Percentiles rank a stretch among this genome's conserved stretches.
Conservation (phyloP, 139 green algal genomes). For the Closterium sp. region DNA sequence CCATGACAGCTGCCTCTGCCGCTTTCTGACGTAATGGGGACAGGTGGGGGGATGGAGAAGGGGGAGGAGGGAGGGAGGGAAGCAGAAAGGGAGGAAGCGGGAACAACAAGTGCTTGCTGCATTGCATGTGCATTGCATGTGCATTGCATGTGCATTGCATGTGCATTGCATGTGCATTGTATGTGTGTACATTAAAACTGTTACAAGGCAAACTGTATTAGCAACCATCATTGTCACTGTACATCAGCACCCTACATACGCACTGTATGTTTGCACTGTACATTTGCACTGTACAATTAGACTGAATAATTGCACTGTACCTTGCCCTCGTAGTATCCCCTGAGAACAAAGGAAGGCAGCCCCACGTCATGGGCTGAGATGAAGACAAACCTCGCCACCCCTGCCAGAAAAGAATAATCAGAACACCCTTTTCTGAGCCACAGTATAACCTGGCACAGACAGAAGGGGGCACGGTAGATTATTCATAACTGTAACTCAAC, state of each 20-base stretch:
- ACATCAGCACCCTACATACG: too few species aligned
- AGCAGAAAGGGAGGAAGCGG: neutral
- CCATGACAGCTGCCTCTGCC: neutral
- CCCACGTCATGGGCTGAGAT: slow-evolving; percentile 55
- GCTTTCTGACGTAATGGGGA: neutral
- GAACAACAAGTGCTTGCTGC: neutral
- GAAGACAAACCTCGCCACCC: slow-evolving; percentile 55
- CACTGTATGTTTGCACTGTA: too few species aligned
- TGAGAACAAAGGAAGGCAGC: slow-evolving; percentile 47
- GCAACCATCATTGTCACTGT: too few species aligned
- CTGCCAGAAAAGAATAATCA: neutral
- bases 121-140: too few species aligned
- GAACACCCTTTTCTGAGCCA: too few species aligned
- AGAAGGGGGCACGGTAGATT: too few species aligned
- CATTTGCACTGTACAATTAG: too few species aligned
- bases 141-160: too few species aligned
- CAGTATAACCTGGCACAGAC: too few species aligned
- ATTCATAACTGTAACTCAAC: too few species aligned
- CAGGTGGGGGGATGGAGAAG: neutral
- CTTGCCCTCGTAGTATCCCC: slow-evolving; percentile 53
- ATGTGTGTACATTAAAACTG: too few species aligned
- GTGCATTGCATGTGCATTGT: neutral
- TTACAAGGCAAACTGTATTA: too few species aligned
- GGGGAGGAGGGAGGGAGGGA: neutral
- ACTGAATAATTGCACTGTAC: neutral